These are phyloP conservation scores for Tritrichomonas foetus DNA, from an alignment of 208 protist genomes.

Conservation along the genomic window DNA sequence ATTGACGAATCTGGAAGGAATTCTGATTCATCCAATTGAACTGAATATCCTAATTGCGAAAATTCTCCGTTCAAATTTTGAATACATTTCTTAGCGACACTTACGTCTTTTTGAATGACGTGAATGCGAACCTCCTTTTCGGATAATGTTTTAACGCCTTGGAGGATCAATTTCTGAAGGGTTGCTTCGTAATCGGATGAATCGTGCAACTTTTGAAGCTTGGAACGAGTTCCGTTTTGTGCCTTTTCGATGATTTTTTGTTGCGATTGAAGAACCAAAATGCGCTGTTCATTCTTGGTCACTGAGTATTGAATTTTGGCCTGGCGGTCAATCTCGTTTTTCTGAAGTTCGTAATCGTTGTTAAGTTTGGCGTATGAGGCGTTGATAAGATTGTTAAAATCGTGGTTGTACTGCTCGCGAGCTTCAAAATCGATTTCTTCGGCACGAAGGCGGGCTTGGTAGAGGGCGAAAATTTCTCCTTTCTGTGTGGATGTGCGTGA, in stretches of 20 bases:
- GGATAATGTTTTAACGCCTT: background rate
- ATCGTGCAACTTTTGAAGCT: background rate
- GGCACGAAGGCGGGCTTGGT: background rate
- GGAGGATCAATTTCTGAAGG: background rate
- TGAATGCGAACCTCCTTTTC: background rate
- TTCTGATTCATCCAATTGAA: too few relatives aligned
- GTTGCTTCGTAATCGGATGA: background rate
- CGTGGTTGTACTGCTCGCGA: background rate
- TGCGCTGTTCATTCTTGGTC: background rate
- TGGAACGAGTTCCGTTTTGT: background rate
- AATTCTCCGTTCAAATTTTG: background rate
- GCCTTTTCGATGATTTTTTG: background rate
- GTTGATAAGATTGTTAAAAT: background rate
- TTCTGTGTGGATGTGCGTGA: too few relatives aligned
- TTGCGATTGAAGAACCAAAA: background rate
- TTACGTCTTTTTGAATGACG: background rate
- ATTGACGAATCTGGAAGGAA: background rate
- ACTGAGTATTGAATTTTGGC: background rate
- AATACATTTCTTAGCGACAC: background rate
- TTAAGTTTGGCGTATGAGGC: background rate
- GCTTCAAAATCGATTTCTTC: slow-evolving; percentile 22
- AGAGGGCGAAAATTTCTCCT: background rate
- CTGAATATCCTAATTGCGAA: background rate
- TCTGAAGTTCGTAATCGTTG: background rate
- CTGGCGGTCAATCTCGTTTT: background rate